phyloP scores from a whole-genome alignment of 208 protist genomes.

The Trypanosoma mega region DNA sequence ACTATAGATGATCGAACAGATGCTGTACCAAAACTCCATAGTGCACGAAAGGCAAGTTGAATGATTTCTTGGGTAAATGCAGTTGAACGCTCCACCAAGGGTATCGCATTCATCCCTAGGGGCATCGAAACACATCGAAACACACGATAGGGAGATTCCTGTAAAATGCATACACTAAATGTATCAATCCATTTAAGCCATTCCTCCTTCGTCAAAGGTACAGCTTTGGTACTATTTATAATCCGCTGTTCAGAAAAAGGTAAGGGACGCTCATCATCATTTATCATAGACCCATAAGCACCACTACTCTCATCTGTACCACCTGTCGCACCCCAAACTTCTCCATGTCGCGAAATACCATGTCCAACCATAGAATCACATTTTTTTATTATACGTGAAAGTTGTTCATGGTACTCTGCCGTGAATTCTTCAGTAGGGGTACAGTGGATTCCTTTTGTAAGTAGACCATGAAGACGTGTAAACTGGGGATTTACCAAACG shows the following conservation, averaged over 20 bases:
- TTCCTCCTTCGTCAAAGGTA: conserved; percentile 76
- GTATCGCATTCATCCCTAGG: conserved; percentile 57
- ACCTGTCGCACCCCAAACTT: conserved; percentile 53
- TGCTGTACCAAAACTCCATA: conserved; percentile 74
- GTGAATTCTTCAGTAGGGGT: conserved; percentile 30
- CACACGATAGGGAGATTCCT: conserved; percentile 83
- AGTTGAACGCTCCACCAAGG: conserved; percentile 63
- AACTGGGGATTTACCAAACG: conserved; percentile 62
- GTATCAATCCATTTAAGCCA: conserved; percentile 74
- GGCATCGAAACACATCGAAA: conserved; percentile 77
- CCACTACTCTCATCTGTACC: conserved; percentile 39
- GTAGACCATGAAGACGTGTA: conserved; percentile 47
- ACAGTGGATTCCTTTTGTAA: conserved; percentile 47
- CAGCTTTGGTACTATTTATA: conserved; percentile 48
- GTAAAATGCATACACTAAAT: conserved; percentile 65
- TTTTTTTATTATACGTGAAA: conserved; percentile 48
- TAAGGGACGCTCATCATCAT: conserved; percentile 51
- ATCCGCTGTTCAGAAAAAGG: conserved; percentile 65
- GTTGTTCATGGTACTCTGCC: conserved; percentile 47
- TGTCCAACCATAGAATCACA: conserved; percentile 55
- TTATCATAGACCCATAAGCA: conserved; percentile 4
- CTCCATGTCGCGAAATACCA: conserved; percentile 50
- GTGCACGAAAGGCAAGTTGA: conserved; percentile 66
- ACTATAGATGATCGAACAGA: conserved; percentile 55
- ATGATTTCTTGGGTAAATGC: conserved; percentile 67